phyloP scores from a whole-genome alignment of 2,329 filamentous ascomycete species.

The Pyricularia sp. region DNA sequence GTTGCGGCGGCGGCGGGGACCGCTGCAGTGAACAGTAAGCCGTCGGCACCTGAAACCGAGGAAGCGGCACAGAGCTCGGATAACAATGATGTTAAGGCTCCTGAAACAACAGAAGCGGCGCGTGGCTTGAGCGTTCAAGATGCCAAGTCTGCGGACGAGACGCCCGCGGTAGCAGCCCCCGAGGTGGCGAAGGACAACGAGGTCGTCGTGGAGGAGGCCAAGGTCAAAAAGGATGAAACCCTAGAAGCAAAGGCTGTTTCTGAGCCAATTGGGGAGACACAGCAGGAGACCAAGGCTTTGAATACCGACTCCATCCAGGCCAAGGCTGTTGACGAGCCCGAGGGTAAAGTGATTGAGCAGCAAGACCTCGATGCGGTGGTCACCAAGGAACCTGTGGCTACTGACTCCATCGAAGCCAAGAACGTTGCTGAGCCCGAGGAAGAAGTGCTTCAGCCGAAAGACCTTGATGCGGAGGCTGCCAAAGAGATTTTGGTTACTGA shows the following conservation, averaged over 20 bases:
- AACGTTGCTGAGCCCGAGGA: background rate
- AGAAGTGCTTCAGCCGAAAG: background rate
- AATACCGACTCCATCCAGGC: background rate
- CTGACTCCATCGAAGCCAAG: background rate
- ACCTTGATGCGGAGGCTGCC: background rate
- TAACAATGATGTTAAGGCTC: constrained; percentile 11
- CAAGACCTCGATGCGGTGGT: background rate
- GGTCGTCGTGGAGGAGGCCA: background rate
- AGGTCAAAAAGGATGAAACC: background rate
- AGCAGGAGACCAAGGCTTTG: background rate
- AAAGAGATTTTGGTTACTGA: background rate
- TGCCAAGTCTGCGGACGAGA: background rate
- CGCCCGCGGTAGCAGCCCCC: background rate
- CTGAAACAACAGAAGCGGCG: constrained; percentile 4
- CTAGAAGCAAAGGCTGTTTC: background rate
- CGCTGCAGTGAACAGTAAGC: constrained; percentile 9
- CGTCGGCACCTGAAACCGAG: constrained; percentile 6
- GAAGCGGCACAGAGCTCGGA: constrained; percentile 3
- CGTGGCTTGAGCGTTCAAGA: background rate
- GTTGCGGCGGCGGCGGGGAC: background rate
- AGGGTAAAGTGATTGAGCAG: background rate
- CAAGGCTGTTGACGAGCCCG: background rate
- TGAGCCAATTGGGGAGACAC: background rate
- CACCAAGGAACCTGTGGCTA: background rate
- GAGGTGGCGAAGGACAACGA: background rate